Evolutionary conservation across 306 rosid species (phyloP).

Genomic region (Phaseolus lunatus): DNA sequence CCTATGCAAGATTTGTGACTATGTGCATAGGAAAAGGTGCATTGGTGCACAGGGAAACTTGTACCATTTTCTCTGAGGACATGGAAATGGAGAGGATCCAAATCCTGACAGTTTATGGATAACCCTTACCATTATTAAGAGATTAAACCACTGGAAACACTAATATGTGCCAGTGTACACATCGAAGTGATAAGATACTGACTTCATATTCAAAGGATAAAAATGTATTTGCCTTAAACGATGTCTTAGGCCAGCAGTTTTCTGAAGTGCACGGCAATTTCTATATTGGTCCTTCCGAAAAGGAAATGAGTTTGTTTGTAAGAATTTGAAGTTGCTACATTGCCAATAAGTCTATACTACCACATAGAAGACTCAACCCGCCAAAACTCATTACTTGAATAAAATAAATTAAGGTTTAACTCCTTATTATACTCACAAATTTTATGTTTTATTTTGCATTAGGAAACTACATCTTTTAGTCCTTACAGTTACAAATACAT

Average conservation of each 20-base stretch:
- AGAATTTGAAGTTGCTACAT: slow-evolving; percentile 12
- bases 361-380: slow-evolving; percentile 2
- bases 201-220: slow-evolving; percentile 19
- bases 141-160: slow-evolving; percentile 18
- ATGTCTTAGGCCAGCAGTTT: neutral
- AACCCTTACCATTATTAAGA: slow-evolving; percentile 14
- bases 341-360: neutral
- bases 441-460: no score
- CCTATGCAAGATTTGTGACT: neutral
- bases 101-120: neutral
- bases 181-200: slow-evolving; percentile 25
- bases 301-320: slow-evolving; percentile 17
- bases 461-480: neutral
- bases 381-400: neutral
- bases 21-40: neutral
- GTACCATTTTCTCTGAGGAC: neutral
- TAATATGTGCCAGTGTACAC: slow-evolving; percentile 5
- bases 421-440: neutral
- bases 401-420: neutral
- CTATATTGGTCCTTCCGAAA: neutral
- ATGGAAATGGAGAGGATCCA: slow-evolving; percentile 10
- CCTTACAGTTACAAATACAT: no score
- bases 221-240: neutral
- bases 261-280: neutral
- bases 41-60: neutral